Evolutionary conservation across 129 eudicot genomes (phyloP).

Genomic region (Cynara cardunculus): DNA sequence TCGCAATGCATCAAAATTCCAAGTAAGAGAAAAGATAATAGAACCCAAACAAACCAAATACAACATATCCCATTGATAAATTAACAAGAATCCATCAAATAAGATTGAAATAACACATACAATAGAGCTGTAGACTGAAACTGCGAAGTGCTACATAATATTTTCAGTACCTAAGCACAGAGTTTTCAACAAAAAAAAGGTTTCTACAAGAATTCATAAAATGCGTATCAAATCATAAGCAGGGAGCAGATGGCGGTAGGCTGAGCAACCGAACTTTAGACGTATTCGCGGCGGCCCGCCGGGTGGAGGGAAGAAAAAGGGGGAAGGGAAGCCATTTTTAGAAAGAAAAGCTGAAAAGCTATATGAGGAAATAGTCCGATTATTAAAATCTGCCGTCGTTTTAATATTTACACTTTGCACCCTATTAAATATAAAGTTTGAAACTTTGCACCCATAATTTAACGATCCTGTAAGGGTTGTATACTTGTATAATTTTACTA

Average conservation of each 20-base stretch:
- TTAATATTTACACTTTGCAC: not conserved
- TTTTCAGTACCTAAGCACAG: not conserved
- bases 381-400: constrained; percentile 14
- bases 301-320: constrained; percentile 24
- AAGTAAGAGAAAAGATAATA: constrained; percentile 2
- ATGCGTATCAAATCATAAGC: not conserved
- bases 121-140: constrained; percentile 16
- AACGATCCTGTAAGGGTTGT: not conserved
- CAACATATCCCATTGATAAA: not conserved
- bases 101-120: not conserved
- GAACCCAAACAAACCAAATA: not conserved
- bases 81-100: not conserved
- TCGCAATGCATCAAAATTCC: constrained; percentile 12
- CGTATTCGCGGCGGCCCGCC: constrained; percentile 14
- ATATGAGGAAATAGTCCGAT: constrained; percentile 12
- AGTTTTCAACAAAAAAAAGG: not conserved
- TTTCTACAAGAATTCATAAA: not conserved
- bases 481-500: too few relatives aligned
- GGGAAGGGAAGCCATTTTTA: not conserved
- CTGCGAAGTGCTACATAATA: not conserved
- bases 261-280: constrained; percentile 9
- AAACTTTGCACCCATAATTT: not conserved
- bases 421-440: not conserved
- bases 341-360: constrained; percentile 6
- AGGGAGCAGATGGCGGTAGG: not conserved